These are phyloP conservation scores for Tillandsia leiboldiana DNA, from an alignment of 176 grass and related monocot species.

Conservation along the genomic window DNA sequence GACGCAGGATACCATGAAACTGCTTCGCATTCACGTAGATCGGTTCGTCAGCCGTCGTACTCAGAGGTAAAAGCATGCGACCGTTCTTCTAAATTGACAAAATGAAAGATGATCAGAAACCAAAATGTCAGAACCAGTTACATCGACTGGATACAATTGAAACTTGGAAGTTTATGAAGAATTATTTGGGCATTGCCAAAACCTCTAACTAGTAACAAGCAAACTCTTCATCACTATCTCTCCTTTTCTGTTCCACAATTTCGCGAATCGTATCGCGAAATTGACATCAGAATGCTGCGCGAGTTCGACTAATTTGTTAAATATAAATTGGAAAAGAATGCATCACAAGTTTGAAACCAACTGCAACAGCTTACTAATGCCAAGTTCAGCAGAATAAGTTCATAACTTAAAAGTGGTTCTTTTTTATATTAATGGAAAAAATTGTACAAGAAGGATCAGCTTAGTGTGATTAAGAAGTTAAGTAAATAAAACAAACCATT, in stretches of 20 bases:
- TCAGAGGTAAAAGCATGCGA: conserved; percentile 35
- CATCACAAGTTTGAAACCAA: too few species aligned
- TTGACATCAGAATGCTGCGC: too few species aligned
- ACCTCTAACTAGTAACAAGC: too few species aligned
- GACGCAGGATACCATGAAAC: conserved; percentile 56
- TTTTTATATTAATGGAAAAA: not conserved
- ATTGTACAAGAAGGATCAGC: not conserved
- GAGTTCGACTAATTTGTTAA: too few species aligned
- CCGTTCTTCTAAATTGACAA: conserved; percentile 20
- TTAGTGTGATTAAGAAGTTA: not conserved
- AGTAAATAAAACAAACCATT: conserved; percentile 19
- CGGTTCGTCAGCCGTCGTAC: conserved; percentile 20
- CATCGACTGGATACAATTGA: not conserved
- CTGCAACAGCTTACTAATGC: too few species aligned
- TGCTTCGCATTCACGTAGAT: conserved; percentile 67
- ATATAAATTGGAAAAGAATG: too few species aligned
- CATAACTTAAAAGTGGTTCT: too few species aligned
- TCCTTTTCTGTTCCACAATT: too few species aligned
- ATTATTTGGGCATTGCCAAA: too few species aligned
- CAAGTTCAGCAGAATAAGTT: too few species aligned
- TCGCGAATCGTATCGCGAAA: too few species aligned
- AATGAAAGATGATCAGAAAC: not conserved
- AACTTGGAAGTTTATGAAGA: not conserved
- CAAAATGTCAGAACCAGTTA: conserved; percentile 3
- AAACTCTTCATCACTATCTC: too few species aligned